Percentiles rank a stretch among this genome's conserved stretches.
Conservation (phyloP, 306 rosid species). For the Acacia confusa region DNA sequence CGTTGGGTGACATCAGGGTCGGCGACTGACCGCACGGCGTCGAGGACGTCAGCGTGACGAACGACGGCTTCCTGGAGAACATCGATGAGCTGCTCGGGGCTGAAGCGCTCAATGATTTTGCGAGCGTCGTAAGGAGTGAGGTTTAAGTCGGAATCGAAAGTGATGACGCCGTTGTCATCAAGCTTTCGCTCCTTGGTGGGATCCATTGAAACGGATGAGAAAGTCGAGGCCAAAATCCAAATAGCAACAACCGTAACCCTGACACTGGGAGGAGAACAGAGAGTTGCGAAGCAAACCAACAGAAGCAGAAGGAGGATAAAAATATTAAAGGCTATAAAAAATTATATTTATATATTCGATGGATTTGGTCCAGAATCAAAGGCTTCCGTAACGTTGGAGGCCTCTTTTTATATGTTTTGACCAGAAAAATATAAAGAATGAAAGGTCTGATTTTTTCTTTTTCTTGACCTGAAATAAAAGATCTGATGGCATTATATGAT, state of each 20-base stretch:
- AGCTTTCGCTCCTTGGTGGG: constrained; percentile 79
- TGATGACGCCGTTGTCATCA: constrained; percentile 70
- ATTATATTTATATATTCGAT: background rate
- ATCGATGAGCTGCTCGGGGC: constrained; percentile 67
- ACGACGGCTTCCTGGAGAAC: constrained; percentile 69
- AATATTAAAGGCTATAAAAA: background rate
- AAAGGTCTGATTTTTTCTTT: too few species aligned
- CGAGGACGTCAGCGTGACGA: constrained; percentile 77
- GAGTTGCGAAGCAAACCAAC: background rate
- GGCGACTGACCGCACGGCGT: constrained; percentile 65
- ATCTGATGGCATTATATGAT: too few species aligned
- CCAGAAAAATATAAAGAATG: background rate
- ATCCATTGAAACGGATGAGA: constrained; percentile 50
- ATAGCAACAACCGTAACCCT: background rate
- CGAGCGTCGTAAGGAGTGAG: constrained; percentile 73
- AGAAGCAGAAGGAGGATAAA: background rate
- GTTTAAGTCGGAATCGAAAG: constrained; percentile 25
- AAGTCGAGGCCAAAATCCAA: background rate
- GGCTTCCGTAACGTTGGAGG: background rate
- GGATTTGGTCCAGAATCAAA: background rate
- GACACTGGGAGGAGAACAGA: background rate
- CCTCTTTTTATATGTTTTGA: background rate
- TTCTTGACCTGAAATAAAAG: too few species aligned
- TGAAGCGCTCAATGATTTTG: constrained; percentile 76
- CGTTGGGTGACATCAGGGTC: constrained; percentile 83